phyloP scores from a whole-genome alignment of 1,284 basidiomycete species.

The Naganishia sp. region DNA sequence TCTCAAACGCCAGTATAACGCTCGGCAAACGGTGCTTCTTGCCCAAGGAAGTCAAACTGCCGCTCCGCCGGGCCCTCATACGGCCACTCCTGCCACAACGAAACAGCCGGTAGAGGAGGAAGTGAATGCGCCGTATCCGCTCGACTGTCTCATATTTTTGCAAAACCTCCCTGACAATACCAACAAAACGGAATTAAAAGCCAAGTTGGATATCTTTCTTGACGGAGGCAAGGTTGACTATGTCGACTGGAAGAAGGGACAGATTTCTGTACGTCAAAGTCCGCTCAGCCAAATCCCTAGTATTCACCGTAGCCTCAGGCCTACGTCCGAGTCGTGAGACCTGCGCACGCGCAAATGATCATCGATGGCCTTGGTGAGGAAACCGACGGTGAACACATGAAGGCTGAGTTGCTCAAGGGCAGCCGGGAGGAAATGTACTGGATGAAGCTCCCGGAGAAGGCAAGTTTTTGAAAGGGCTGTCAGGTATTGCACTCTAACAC shows the following conservation, averaged over 20 bases:
- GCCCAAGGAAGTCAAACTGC: neutral
- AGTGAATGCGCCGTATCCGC: slow-evolving; percentile 22
- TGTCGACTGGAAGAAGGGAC: slow-evolving; percentile 36
- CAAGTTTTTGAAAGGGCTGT: neutral
- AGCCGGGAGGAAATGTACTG: slow-evolving; percentile 34
- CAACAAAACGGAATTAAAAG: slow-evolving; percentile 34
- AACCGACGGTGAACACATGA: neutral
- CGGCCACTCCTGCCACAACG: too few relatives aligned
- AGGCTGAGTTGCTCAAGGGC: slow-evolving; percentile 28
- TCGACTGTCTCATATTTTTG: slow-evolving; percentile 27
- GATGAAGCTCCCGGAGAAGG: slow-evolving; percentile 34
- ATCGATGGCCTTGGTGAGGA: slow-evolving; percentile 1
- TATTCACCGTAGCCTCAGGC: slow-evolving; percentile 7
- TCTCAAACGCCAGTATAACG: slow-evolving; percentile 2
- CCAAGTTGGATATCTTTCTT: slow-evolving; percentile 20
- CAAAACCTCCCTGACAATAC: slow-evolving; percentile 30
- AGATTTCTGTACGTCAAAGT: slow-evolving; percentile 28
- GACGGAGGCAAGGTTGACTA: slow-evolving; percentile 32
- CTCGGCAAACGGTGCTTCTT: neutral
- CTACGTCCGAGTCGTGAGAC: slow-evolving; percentile 26
- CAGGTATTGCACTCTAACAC: neutral
- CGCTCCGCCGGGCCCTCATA: neutral
- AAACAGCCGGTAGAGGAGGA: too few relatives aligned
- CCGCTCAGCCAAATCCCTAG: too few relatives aligned
- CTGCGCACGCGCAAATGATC: slow-evolving; percentile 17